Base-by-base conservation (phyloP, 805 yeast species). In the Barnettozyma californica region DNA sequence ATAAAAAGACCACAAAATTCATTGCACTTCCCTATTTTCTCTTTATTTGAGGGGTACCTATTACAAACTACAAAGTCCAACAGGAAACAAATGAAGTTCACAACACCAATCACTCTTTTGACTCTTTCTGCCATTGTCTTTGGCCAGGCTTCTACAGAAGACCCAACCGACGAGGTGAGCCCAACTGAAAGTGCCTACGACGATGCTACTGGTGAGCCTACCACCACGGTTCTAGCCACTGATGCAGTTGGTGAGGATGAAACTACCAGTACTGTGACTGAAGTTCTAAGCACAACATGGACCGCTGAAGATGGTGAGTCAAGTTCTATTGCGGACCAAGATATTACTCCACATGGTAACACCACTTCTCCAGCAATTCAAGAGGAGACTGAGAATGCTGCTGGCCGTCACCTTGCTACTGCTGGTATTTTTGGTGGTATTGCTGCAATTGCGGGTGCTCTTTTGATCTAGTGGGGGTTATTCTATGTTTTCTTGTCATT, bases 341-440 rank as follows among this genome's bases (percentile, higher is more conserved):
- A 18, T 29, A 35, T 21, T 41, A 13, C 26, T 43, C 19, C 40
- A 16, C 11, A 20, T 13, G 36, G 41, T 35, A 46, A 54, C 19
- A 37, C 52, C 21, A 52, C 60, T 35, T 20, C 46, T 31, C 53
- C 57, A 26, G 69, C 64, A 46, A 66, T 77, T 45, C 60, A 74
- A 53, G 81, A 76, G 61, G 34, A 48, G 16, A 40, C 37, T 31
- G 51, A 51, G 18, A 47, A 47, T 35, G 50, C 27, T 27, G 53
- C 43, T 16, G 49, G 39, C 19, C 21, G 23, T 18, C 23, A 40
- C 6, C 23, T 36, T 8, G 27, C 38, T 16, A 37, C 37, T 35
- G 40, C 39, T 20, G 46, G 45, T 37, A 34, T 43, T 14, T 19
- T 42, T 21, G 41, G 43, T 41, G 49, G 47, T 40, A 25, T 51